Conservation (phyloP, 2,329 filamentous ascomycete genomes). For the Chrysosporium queenslandicum region DNA sequence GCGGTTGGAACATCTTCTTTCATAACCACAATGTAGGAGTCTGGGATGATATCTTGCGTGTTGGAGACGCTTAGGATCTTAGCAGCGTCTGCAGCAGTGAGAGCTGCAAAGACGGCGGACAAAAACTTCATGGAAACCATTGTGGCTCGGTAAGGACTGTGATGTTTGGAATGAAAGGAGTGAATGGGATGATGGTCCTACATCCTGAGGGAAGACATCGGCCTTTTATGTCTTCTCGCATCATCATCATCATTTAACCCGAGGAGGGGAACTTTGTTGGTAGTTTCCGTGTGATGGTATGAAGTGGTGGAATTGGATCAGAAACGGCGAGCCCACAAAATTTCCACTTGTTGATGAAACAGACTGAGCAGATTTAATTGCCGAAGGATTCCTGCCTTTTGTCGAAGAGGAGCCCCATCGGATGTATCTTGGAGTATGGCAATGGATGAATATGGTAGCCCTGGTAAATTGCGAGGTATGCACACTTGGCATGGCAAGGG, state of each 20-base stretch:
- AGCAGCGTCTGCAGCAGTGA: constrained; percentile 13
- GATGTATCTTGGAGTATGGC: background rate
- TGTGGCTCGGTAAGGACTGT: background rate
- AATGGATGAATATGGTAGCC: background rate
- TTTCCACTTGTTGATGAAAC: constrained; percentile 1
- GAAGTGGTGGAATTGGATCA: background rate
- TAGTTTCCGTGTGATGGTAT: background rate
- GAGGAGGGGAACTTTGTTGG: background rate
- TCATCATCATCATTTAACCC: background rate
- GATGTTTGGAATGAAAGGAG: background rate
- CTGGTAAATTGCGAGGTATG: background rate
- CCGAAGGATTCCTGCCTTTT: background rate
- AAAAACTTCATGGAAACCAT: constrained; percentile 16
- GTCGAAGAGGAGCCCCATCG: background rate
- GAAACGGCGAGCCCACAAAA: background rate
- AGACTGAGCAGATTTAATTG: background rate
- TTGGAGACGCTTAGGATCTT: constrained; percentile 10
- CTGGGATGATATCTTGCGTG: constrained; percentile 12
- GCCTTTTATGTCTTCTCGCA: constrained; percentile 1
- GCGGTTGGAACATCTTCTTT: constrained; percentile 15
- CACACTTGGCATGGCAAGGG: background rate
- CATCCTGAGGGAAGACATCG: background rate
- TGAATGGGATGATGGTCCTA: background rate
- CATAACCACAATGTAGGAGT: constrained; percentile 18
- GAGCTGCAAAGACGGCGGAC: constrained; percentile 12